These are phyloP conservation scores for Hippophae rhamnoides DNA, from an alignment of 306 rosid genomes.

Conservation along the genomic window DNA sequence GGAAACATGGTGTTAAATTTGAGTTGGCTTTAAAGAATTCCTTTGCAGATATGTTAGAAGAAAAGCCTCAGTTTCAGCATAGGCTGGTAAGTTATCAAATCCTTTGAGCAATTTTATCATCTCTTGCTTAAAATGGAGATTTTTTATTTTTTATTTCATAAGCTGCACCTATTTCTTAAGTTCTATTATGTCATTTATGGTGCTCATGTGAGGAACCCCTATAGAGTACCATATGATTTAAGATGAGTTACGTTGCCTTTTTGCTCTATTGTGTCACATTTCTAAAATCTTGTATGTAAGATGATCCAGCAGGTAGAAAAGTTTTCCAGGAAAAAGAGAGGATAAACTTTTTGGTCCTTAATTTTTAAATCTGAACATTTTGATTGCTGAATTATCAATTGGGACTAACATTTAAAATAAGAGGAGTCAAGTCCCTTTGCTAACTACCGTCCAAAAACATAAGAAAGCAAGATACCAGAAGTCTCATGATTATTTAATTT, in stretches of 20 bases:
- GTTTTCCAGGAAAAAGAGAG: not conserved
- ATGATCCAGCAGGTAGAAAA: not conserved
- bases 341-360: too few relatives aligned
- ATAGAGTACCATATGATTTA: not conserved
- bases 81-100: conserved; percentile 45
- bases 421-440: too few relatives aligned
- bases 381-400: too few relatives aligned
- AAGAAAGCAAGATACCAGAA: too few relatives aligned
- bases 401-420: too few relatives aligned
- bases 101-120: conserved; percentile 9
- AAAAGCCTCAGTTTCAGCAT: conserved; percentile 25
- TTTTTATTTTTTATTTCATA: not conserved
- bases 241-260: not conserved
- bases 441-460: too few relatives aligned
- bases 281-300: not conserved
- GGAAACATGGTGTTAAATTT: conserved; percentile 35
- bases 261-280: not conserved
- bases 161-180: not conserved
- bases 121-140: not conserved
- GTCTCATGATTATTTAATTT: too few relatives aligned
- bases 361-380: too few relatives aligned
- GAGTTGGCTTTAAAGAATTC: conserved; percentile 38
- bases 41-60: conserved; percentile 23
- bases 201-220: not conserved
- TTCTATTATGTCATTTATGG: not conserved